Base-by-base conservation (phyloP, 139 green algal species). In the Coccomyxa sp. region DNA sequence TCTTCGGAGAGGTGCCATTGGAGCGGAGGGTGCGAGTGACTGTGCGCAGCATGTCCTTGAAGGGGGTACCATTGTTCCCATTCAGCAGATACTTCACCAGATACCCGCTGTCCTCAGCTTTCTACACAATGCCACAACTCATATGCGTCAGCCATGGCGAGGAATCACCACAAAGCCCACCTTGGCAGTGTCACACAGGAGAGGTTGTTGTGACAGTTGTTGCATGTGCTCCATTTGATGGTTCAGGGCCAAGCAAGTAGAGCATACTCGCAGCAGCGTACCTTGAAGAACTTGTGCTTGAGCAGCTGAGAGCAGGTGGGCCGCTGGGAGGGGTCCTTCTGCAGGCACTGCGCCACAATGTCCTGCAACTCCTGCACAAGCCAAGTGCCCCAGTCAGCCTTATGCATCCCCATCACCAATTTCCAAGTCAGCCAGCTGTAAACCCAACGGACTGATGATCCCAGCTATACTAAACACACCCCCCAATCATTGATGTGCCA, bases 211-310 rank as follows among this genome's bases (percentile, higher is more conserved):
- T 51, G 38, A 3, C 38, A 51, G 7, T 3, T 7, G 7, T 11
- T 51, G 38, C 38, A 51, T 51, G 38, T 51, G 38, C 38, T 51
- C 38, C 38, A 3, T 51, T 51, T 51, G 38, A 51, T 51, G 38
- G 38, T 51, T 7, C 38, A 51, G 38, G 38, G 38, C 7, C n/a
- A 7, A 51, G 38, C 38, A 51, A 7, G 38, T 51, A 51, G 38
- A 51, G 38, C 38, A 51, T 51, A 51, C 3, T 51, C 7, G 38
- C 38, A 51, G 38, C 38, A 51, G 38, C 23, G 71, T 18, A 79
- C 82, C 88, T 94, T 95, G 85, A 93, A 93, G 83, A 94, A 96
- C 13, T 85, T 80, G 87, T 97, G 93, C 30, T 86, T 51, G 51
- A 97, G 87, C 82, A 96, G 90, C 76, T 90, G 66, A 13, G 86